These are phyloP conservation scores for Amaranthus hypochondriacus DNA, from an alignment of 148 eudicot genomes.

Conservation along the genomic window DNA sequence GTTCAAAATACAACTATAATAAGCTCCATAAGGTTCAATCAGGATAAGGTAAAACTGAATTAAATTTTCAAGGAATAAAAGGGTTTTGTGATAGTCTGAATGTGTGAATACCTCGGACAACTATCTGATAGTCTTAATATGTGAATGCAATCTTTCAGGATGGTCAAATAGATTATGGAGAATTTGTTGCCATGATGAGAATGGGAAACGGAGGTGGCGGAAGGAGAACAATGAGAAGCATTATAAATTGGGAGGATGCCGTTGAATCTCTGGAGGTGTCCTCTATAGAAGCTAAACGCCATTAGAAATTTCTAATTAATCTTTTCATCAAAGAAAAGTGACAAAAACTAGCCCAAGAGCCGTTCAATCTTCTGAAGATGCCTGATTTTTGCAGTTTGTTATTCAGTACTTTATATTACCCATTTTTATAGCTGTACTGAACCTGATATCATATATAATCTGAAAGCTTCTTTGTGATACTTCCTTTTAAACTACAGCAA, in stretches of 20 bases:
- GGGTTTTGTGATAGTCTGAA: too few species aligned
- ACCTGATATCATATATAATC: neutral
- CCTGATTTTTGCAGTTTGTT: neutral
- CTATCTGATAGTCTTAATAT: neutral
- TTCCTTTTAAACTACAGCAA: neutral
- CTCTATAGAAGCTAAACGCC: conserved; percentile 13
- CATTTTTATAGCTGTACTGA: neutral
- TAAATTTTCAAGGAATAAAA: too few species aligned
- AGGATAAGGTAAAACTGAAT: too few species aligned
- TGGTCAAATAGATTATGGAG: conserved; percentile 70
- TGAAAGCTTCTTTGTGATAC: neutral
- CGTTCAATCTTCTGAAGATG: neutral
- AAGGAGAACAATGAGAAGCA: conserved; percentile 55
- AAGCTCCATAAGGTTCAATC: too few species aligned
- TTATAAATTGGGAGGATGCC: conserved; percentile 47
- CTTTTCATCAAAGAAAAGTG: neutral
- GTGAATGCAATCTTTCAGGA: conserved; percentile 36
- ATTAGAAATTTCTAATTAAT: neutral
- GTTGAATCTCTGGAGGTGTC: conserved; percentile 25
- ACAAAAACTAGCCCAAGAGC: conserved; percentile 14
- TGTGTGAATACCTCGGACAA: neutral
- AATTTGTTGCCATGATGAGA: conserved; percentile 77
- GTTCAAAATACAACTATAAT: too few species aligned
- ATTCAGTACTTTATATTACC: neutral
- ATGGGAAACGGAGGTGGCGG: conserved; percentile 48